A percentile compares a stretch with the other conserved stretches of the same genome.
These are phyloP conservation scores for Centrapalus pauciflorus DNA, from an alignment of 129 eudicot genomes.

Conservation along the genomic window DNA sequence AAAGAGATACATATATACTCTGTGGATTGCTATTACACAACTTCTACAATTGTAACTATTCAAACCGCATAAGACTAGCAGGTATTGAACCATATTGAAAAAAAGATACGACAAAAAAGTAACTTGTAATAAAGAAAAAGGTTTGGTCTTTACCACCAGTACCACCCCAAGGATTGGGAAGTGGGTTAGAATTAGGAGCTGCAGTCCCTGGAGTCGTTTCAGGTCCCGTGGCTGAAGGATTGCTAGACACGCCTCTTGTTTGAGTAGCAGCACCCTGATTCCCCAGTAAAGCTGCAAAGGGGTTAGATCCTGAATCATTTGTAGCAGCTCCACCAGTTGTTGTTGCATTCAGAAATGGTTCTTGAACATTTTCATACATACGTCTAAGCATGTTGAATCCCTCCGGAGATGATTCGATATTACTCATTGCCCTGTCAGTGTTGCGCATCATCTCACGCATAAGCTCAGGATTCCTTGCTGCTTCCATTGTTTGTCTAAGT, in stretches of 20 bases:
- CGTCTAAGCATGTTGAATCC: constrained; percentile 97
- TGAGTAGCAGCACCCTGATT: constrained; percentile 54
- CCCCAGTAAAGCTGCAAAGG: constrained; percentile 86
- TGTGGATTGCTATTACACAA: neutral
- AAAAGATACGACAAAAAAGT: neutral
- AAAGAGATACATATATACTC: no score
- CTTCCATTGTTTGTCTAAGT: constrained; percentile 83
- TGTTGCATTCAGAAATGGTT: constrained; percentile 92
- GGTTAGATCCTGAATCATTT: constrained; percentile 62
- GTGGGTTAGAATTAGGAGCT: constrained; percentile 83
- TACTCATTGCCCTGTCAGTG: constrained; percentile 97
- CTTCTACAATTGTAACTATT: neutral
- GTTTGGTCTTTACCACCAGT: constrained; percentile 39
- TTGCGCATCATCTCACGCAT: constrained; percentile 99
- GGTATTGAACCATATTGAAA: neutral
- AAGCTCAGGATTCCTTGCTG: constrained; percentile 92
- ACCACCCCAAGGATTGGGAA: constrained; percentile 92
- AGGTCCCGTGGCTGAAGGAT: constrained; percentile 46
- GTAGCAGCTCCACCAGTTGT: constrained; percentile 55
- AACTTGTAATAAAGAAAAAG: neutral
- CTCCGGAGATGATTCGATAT: constrained; percentile 93
- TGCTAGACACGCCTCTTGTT: constrained; percentile 41
- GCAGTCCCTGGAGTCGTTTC: constrained; percentile 48
- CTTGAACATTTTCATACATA: constrained; percentile 98
- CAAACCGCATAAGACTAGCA: neutral